phyloP scores from a whole-genome alignment of 2,329 filamentous ascomycete genomes.

The Mycosphaerella sp. region DNA sequence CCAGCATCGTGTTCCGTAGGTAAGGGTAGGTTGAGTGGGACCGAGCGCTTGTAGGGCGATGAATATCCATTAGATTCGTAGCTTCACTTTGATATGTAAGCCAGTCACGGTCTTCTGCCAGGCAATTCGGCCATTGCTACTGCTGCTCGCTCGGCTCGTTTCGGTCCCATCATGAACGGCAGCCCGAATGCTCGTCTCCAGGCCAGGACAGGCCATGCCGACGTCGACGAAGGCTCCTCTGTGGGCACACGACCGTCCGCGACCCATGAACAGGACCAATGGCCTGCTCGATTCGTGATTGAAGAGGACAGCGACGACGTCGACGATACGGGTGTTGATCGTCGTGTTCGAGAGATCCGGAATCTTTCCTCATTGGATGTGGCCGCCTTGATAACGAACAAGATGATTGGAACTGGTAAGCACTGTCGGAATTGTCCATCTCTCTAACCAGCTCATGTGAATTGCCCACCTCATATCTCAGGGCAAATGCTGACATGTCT shows the following conservation, averaged over 20 bases:
- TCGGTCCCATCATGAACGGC: not conserved
- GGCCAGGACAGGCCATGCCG: not conserved
- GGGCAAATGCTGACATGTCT: not conserved
- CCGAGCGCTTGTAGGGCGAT: too few relatives aligned
- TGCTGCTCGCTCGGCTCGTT: too few relatives aligned
- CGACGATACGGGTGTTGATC: not conserved
- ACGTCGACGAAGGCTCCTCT: not conserved
- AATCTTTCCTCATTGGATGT: slow-evolving; percentile 17
- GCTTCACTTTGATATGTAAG: too few relatives aligned
- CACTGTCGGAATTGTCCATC: too few relatives aligned
- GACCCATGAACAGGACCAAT: not conserved
- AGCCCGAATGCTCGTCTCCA: not conserved
- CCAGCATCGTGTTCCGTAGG: too few relatives aligned
- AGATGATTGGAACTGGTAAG: slow-evolving; percentile 18
- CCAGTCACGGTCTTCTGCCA: not conserved
- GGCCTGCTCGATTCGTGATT: not conserved
- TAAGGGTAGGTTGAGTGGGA: too few relatives aligned
- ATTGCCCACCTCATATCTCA: not conserved
- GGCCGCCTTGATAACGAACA: slow-evolving; percentile 19
- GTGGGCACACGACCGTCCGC: not conserved
- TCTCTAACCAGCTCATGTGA: not conserved
- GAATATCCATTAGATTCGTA: too few relatives aligned
- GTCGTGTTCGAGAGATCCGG: slow-evolving; percentile 2
- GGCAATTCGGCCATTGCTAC: not conserved
- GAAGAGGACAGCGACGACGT: not conserved